Conservation (phyloP, 2,329 filamentous ascomycete species). For the Trichoderma brevicompactum region DNA sequence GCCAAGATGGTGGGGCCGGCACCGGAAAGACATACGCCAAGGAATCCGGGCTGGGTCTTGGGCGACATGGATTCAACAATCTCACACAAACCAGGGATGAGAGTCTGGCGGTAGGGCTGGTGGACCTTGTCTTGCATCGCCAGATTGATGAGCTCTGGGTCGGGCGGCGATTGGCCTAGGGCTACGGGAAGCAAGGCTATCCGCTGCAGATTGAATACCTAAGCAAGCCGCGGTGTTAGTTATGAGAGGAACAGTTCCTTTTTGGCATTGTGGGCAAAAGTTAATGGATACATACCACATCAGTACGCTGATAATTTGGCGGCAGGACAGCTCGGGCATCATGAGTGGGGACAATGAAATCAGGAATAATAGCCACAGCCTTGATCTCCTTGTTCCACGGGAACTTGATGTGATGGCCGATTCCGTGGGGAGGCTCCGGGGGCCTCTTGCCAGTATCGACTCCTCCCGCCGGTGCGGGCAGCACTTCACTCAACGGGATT, state of each 20-base stretch:
- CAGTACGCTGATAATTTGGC: slow-evolving; percentile 74
- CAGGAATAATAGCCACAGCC: slow-evolving; percentile 92
- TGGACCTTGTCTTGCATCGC: slow-evolving; percentile 99
- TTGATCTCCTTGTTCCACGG: slow-evolving; percentile 94
- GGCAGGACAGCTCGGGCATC: slow-evolving; percentile 87
- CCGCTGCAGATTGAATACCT: slow-evolving; percentile 91
- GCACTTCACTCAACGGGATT: slow-evolving; percentile 91
- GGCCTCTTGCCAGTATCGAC: slow-evolving; percentile 86
- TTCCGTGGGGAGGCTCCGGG: slow-evolving; percentile 86
- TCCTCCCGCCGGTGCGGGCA: slow-evolving; percentile 87
- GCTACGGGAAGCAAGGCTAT: slow-evolving; percentile 90
- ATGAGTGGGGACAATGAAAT: slow-evolving; percentile 95
- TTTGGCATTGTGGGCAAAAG: too few relatives aligned
- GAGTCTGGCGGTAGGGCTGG: slow-evolving; percentile 88
- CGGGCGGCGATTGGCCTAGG: slow-evolving; percentile 84
- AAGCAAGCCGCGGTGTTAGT: slow-evolving; percentile 27
- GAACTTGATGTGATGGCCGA: slow-evolving; percentile 96
- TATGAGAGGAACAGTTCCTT: neutral
- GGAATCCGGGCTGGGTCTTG: slow-evolving; percentile 79
- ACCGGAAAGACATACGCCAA: slow-evolving; percentile 93
- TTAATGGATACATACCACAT: slow-evolving; percentile 68
- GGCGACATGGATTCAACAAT: slow-evolving; percentile 92
- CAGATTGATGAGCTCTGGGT: slow-evolving; percentile 91
- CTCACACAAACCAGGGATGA: slow-evolving; percentile 90
- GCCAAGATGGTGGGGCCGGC: slow-evolving; percentile 95